phyloP scores from a whole-genome alignment of 495 filamentous ascomycete species.

The Tuber microsphaerosporum region DNA sequence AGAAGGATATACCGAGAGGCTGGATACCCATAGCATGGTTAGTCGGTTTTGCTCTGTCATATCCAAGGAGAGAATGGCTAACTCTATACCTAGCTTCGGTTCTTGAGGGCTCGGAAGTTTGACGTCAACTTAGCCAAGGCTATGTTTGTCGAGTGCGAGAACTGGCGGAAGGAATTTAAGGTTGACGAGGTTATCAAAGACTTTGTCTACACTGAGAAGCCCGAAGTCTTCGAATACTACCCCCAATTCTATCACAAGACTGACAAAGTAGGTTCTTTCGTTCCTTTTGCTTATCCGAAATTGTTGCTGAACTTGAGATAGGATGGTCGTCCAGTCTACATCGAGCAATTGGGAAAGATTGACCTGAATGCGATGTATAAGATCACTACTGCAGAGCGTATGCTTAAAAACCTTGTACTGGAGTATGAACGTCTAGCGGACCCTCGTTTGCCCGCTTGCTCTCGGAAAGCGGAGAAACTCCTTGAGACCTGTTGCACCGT shows the following conservation, averaged over 20 bases:
- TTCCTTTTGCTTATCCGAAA: not conserved
- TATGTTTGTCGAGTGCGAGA: constrained; percentile 87
- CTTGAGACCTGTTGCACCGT: constrained; percentile 96
- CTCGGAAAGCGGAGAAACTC: constrained; percentile 77
- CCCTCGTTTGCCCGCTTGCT: constrained; percentile 89
- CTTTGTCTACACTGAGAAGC: constrained; percentile 87
- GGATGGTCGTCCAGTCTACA: constrained; percentile 96
- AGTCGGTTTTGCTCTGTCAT: constrained; percentile 25
- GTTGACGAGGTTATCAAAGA: constrained; percentile 75
- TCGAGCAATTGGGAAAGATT: constrained; percentile 91
- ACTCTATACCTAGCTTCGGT: constrained; percentile 57
- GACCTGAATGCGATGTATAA: constrained; percentile 83
- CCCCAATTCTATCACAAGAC: constrained; percentile 99
- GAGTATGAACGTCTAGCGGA: constrained; percentile 96
- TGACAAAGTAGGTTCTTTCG: constrained; percentile 63
- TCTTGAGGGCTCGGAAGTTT: constrained; percentile 90
- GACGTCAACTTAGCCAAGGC: constrained; percentile 68
- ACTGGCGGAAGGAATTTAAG: constrained; percentile 79
- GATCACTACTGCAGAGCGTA: constrained; percentile 85
- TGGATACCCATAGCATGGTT: constrained; percentile 87
- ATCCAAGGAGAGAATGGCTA: not conserved
- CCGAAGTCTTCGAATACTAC: constrained; percentile 82
- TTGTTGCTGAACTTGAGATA: constrained; percentile 41
- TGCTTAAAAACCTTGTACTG: constrained; percentile 88
- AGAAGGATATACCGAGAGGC: constrained; percentile 70